Evolutionary conservation across 306 rosid genomes (phyloP).

Genomic region (Neltuma alba): DNA sequence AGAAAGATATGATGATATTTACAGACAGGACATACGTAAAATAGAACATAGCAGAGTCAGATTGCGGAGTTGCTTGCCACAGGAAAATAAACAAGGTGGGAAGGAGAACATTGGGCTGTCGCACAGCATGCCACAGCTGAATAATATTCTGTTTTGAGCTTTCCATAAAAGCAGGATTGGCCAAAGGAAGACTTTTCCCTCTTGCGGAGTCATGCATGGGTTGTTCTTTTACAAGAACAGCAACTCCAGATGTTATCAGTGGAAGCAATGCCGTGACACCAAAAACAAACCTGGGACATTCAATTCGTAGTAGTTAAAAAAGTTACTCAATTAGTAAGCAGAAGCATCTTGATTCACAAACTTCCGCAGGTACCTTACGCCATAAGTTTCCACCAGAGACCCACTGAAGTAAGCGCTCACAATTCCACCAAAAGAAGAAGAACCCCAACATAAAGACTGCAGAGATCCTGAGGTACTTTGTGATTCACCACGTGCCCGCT

Average conservation of each 20-base stretch:
- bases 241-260: conserved; percentile 87
- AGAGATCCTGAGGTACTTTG: conserved; percentile 98
- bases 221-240: conserved; percentile 90
- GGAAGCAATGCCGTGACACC: conserved; percentile 94
- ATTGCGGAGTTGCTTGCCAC: conserved; percentile 99
- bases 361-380: conserved; percentile 72
- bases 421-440: conserved; percentile 96
- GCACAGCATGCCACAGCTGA: conserved; percentile 79
- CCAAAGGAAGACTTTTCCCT: conserved; percentile 48
- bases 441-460: conserved; percentile 99
- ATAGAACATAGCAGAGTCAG: conserved; percentile 98
- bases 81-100: conserved; percentile 91
- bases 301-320: conserved; percentile 24
- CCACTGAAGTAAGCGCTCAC: conserved; percentile 97
- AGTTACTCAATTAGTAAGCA: conserved; percentile 22
- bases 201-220: conserved; percentile 50
- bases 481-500: conserved; percentile 99
- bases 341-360: conserved; percentile 34
- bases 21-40: conserved; percentile 67
- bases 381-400: conserved; percentile 77
- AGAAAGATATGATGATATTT: conserved; percentile 30
- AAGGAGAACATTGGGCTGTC: conserved; percentile 75
- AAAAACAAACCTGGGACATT: conserved; percentile 86
- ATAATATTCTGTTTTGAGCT: conserved; percentile 69
- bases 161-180: conserved; percentile 53